Conservation (phyloP, 441 rosid species). For the Euphorbia corollata region DNA sequence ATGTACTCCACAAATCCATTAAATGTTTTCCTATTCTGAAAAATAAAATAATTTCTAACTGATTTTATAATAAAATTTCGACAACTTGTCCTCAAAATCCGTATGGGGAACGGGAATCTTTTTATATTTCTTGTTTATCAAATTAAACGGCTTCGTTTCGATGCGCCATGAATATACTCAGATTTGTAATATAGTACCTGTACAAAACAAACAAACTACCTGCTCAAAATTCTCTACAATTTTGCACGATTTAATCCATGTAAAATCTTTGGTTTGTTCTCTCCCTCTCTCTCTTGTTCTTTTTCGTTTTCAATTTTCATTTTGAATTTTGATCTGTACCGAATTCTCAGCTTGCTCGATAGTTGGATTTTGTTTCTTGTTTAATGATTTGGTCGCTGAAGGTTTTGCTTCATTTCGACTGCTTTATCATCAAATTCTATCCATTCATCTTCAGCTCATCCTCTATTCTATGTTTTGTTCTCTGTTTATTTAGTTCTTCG, state of each 20-base stretch:
- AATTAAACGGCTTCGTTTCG: conserved; percentile 10
- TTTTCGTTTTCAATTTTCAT: background rate
- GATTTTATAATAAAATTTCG: no score
- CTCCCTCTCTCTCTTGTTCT: background rate
- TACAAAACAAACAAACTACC: background rate
- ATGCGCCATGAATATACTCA: background rate
- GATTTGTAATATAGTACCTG: background rate
- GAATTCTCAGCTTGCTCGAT: background rate
- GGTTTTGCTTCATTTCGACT: background rate
- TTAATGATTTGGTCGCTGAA: background rate
- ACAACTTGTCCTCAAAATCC: no score
- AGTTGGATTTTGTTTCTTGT: background rate
- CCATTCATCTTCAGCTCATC: background rate
- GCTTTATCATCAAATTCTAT: background rate
- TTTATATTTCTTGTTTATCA: no score
- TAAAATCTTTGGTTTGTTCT: conserved; percentile 4
- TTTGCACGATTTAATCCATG: conserved; percentile 14
- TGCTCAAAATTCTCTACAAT: conserved; percentile 9
- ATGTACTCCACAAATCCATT: no score
- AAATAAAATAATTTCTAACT: no score
- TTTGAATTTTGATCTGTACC: background rate
- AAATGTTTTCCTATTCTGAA: no score
- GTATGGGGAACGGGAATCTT: no score
- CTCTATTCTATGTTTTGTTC: background rate
- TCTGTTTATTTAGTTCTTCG: background rate